A percentile compares a stretch with the other conserved stretches of the same genome.
Conservation (phyloP, 306 rosid genomes). For the Luffa acutangula region DNA sequence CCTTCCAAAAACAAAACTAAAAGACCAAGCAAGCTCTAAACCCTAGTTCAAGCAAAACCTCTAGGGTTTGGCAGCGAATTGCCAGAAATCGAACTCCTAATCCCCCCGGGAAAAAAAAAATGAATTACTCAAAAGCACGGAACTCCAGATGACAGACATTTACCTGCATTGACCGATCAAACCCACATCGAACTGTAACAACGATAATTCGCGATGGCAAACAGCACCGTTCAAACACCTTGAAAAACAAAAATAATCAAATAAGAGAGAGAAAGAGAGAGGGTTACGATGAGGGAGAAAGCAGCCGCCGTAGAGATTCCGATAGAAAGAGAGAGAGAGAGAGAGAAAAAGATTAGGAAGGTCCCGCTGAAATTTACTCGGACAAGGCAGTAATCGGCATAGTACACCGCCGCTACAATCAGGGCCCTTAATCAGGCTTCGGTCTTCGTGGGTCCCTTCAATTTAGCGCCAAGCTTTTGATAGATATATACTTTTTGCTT, state of each 20-base stretch:
- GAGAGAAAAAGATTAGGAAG: constrained; percentile 4
- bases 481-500: background rate
- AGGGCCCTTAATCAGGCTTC: constrained; percentile 28
- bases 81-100: constrained; percentile 4
- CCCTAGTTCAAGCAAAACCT: constrained; percentile 15
- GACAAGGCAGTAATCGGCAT: background rate
- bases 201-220: constrained; percentile 8
- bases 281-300: constrained; percentile 1
- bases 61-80: constrained; percentile 42
- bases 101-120: background rate
- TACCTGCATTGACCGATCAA: constrained; percentile 63
- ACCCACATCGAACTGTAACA: constrained; percentile 19
- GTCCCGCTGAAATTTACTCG: constrained; percentile 28
- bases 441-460: constrained; percentile 6
- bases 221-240: background rate
- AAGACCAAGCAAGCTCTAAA: constrained; percentile 4
- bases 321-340: constrained; percentile 7
- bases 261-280: constrained; percentile 6
- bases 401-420: constrained; percentile 16
- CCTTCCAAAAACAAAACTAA: background rate
- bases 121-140: constrained; percentile 5
- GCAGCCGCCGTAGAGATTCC: constrained; percentile 25
- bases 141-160: constrained; percentile 7
- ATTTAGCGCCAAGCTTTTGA: constrained; percentile 3
- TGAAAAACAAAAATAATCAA: background rate